Evolutionary conservation across 2,329 filamentous ascomycete genomes (phyloP), one percentile per base, ranked within the genome.

Genomic region (Ceratocystis huliohia): DNA sequence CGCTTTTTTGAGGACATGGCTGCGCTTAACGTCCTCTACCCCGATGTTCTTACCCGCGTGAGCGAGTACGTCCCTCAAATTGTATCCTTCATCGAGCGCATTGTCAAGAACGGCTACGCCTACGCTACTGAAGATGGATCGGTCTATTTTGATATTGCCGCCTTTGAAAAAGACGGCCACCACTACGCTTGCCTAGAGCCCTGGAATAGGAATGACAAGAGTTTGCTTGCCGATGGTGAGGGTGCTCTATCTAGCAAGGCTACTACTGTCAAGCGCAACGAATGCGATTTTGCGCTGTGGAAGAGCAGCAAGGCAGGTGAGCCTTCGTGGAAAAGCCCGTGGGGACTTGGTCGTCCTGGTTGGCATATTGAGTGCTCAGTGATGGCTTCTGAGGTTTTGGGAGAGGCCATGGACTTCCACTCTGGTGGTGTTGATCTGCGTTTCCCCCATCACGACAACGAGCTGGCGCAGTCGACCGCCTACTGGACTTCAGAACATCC

Each of bases 351-450:
- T 3, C 82, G 93, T 57, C 93, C 93, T 0, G 93, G 93, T 20
- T 97, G 93, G 93, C 93, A 96, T 73, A 96, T 96, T 72, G 92
- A 96, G 78, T 96, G 93, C 84, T 92, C 88, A 1, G 91, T 91
- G 17, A 96, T 97, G 93, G 91, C 92, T 0, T 93, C 89, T 1
- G 89, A 92, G 69, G 83, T 91, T n/a, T 78, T 97, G 1, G 92
- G 92, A 4, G 81, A 85, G 33, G 82, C 87, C 69, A 91, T 97
- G 80, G 93, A 97, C 74, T 89, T 96, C 65, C 93, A 96, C 75
- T 95, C 90, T 25, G 92, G 93, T 33, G 93, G 93, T 67, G 88
- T 96, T 68, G 93, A 97, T 74, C 81, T 97, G 65, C 87, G 88
- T 0, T 96, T 96, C 75, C 91, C 92, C 0, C 92, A 96, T 74